Percentiles rank a stretch among this genome's conserved stretches.
These are phyloP conservation scores for Pseudonectria buxi DNA, from an alignment of 2,329 filamentous ascomycete species.

Conservation along the genomic window DNA sequence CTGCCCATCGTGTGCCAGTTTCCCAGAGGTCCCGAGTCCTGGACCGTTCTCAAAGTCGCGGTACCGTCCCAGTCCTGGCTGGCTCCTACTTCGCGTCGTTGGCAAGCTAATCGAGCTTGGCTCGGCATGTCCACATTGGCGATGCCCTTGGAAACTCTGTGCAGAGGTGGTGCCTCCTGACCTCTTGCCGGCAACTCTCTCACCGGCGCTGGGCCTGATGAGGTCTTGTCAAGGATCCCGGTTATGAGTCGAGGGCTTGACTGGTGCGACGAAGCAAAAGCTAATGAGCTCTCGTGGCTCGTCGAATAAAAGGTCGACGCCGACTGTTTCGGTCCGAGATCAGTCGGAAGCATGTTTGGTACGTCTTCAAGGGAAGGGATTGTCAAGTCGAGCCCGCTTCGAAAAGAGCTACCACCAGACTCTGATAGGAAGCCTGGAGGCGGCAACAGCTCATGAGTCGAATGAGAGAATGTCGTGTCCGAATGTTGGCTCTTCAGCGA, in stretches of 20 bases:
- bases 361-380: constrained; percentile 23
- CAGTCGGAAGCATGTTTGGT: constrained; percentile 16
- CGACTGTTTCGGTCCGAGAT: constrained; percentile 3
- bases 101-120: constrained; percentile 12
- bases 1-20: constrained; percentile 29
- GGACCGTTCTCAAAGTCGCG: constrained; percentile 13
- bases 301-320: constrained; percentile 19
- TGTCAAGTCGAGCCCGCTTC: constrained; percentile 21
- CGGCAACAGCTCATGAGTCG: constrained; percentile 26
- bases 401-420: constrained; percentile 19
- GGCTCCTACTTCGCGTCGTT: no score
- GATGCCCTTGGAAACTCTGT: constrained; percentile 18
- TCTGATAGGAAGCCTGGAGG: constrained; percentile 22
- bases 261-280: constrained; percentile 23
- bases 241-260: constrained; percentile 19
- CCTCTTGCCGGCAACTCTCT: neutral
- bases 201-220: constrained; percentile 1
- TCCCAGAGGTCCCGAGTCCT: constrained; percentile 26
- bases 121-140: constrained; percentile 19
- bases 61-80: constrained; percentile 20
- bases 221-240: constrained; percentile 5
- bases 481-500: constrained; percentile 21
- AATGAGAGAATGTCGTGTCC: constrained; percentile 22
- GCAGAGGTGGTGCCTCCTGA: constrained; percentile 1
- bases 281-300: constrained; percentile 28